Base-by-base conservation (phyloP, 2,329 filamentous ascomycete genomes). In the Exserohilum rostratum region DNA sequence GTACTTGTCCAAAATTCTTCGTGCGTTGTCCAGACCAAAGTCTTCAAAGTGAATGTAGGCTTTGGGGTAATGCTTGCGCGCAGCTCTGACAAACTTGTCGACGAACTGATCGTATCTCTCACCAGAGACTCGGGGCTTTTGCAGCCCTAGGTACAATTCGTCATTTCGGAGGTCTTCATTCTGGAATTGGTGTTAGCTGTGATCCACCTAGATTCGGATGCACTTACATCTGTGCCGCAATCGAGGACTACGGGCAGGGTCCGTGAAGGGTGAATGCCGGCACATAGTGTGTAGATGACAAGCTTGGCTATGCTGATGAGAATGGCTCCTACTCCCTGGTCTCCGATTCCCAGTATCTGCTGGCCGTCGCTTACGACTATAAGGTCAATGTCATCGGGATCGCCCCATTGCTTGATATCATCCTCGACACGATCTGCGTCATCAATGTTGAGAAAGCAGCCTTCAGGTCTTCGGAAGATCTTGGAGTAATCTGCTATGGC, bases 1-100 rank as follows among this genome's bases (percentile, higher is more conserved):
- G 66, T 95, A 96, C 31, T 81, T 83, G 55, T 96, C 90, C 0
- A 96, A 80, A 2, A 96, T 84, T 3, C 90, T 84, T 27, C 89
- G 82, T 0, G 90, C 90, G 66, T 96, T 96, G 1, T 75, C 74
- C 0, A 96, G 77, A 0, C 91, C 91, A 77, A 96, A 96, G 68
- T 96, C 92, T 67, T 96, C 90, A 69, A 96, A 96, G 68, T 96
- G 91, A 17, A 96, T 88, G 65, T 93, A 93, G 0, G 92, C 91
- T 40, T 83, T 86, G 0, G 92, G 92, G 57, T 88, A 96, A 1
- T 86, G 80, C 63, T 88, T 85, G 39, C 86, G 80, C 0, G 88
- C 88, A 0, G 85, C 81, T 46, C 81, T 78, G 7, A 96, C 84
- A 66, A 96, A 96, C 0, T 77, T 84, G 40, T 91, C 88, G 1